Conservation (phyloP, 2,329 filamentous ascomycete species). For the Elsinoe ampelina region DNA sequence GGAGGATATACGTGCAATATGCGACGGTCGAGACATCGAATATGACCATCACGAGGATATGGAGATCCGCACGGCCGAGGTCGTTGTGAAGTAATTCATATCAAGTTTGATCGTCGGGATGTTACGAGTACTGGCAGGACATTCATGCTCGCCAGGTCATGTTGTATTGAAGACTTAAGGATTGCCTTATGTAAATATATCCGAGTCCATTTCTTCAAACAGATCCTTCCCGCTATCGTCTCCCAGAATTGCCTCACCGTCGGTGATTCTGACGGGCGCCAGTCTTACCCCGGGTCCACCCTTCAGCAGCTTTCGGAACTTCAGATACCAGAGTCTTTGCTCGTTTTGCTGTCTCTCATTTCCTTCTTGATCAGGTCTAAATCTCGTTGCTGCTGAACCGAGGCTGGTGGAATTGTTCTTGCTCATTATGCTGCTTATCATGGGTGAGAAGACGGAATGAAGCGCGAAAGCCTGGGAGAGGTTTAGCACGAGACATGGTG, state of each 20-base stretch:
- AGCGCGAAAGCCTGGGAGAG: background rate
- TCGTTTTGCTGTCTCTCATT: background rate
- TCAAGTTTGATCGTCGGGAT: too few species aligned
- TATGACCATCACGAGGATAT: too few species aligned
- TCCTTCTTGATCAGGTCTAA: background rate
- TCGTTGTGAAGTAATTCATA: too few species aligned
- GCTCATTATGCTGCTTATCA: background rate
- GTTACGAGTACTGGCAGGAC: too few species aligned
- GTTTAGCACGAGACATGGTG: background rate
- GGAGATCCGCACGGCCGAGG: too few species aligned
- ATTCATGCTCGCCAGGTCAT: too few species aligned
- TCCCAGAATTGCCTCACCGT: background rate
- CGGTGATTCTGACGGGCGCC: background rate
- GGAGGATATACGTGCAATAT: too few species aligned
- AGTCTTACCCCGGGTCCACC: constrained; percentile 5
- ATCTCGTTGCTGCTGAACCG: background rate
- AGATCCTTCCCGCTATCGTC: background rate
- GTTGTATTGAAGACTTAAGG: too few species aligned
- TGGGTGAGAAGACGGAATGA: background rate
- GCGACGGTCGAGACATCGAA: too few species aligned
- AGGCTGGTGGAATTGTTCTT: background rate
- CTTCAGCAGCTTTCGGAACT: constrained; percentile 5
- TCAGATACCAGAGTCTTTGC: constrained; percentile 2
- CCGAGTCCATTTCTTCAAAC: background rate
- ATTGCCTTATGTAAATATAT: too few species aligned